Conservation (phyloP, 208 protist genomes). For the Porcisia deanei region DNA sequence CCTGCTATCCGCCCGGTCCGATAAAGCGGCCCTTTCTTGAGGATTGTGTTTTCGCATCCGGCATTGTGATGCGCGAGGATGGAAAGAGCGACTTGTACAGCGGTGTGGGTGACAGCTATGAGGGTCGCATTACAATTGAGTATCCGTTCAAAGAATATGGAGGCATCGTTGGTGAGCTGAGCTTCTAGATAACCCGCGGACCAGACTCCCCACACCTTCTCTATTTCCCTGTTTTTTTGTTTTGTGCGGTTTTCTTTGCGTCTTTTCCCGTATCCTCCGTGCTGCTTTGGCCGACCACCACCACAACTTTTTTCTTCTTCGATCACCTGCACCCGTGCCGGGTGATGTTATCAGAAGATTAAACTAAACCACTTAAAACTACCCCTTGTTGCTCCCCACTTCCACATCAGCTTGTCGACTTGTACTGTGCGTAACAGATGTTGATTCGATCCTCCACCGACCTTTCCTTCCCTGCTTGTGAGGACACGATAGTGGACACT, state of each 20-base stretch:
- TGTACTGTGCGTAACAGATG: background rate
- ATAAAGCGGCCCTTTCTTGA: constrained; percentile 30
- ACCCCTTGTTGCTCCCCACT: background rate
- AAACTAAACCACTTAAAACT: background rate
- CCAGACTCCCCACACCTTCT: background rate
- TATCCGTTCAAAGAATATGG: constrained; percentile 47
- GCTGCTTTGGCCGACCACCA: background rate
- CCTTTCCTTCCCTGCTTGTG: background rate
- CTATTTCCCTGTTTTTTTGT: background rate
- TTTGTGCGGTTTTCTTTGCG: background rate
- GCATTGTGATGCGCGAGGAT: constrained; percentile 52
- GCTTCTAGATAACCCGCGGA: background rate
- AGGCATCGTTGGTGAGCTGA: constrained; percentile 22
- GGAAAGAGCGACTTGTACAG: constrained; percentile 62
- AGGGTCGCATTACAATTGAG: constrained; percentile 50
- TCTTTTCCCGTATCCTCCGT: background rate
- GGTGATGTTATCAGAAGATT: background rate
- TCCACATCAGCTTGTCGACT: background rate
- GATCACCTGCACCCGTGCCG: background rate
- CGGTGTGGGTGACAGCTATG: constrained; percentile 36
- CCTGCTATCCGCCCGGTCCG: constrained; percentile 34
- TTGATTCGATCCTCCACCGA: background rate
- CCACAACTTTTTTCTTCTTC: background rate
- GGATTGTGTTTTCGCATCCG: constrained; percentile 58
- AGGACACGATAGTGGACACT: background rate